These are phyloP conservation scores for Zalaria sp. DNA, from an alignment of 2,329 filamentous ascomycete genomes.

Conservation along the genomic window DNA sequence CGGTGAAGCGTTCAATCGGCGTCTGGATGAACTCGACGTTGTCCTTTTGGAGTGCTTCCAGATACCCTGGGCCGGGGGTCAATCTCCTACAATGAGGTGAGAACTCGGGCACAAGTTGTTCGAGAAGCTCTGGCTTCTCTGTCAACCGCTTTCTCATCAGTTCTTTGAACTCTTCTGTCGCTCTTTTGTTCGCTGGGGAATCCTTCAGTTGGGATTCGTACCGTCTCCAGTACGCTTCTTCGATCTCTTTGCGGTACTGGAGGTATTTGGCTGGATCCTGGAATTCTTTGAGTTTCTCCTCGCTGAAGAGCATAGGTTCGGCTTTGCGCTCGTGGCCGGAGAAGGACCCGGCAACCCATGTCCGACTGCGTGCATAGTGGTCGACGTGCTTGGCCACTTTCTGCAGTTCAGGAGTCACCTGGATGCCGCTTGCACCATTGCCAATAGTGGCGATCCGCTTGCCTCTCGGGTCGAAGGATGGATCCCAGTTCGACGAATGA, in stretches of 20 bases:
- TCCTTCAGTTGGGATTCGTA: conserved; percentile 24
- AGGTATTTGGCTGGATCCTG: conserved; percentile 48
- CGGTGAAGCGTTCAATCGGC: conserved; percentile 43
- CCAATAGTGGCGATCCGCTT: conserved; percentile 28
- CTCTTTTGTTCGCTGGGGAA: conserved; percentile 17
- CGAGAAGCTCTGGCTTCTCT: conserved; percentile 30
- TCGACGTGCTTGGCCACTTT: conserved; percentile 35
- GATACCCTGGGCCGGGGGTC: conserved; percentile 31
- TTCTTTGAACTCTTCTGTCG: conserved; percentile 4
- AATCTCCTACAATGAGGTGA: conserved; percentile 28
- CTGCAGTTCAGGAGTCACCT: conserved; percentile 34
- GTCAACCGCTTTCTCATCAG: conserved; percentile 40
- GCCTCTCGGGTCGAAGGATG: conserved; percentile 16
- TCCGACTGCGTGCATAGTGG: conserved; percentile 50
- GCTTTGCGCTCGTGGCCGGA: conserved; percentile 35
- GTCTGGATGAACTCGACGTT: conserved; percentile 36
- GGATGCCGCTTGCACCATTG: conserved; percentile 28
- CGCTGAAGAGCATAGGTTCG: conserved; percentile 39
- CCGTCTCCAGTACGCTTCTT: conserved; percentile 43
- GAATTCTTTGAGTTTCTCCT: conserved; percentile 43
- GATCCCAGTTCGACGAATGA: conserved; percentile 25
- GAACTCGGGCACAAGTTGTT: conserved; percentile 25
- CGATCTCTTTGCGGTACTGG: conserved; percentile 24
- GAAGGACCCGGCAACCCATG: conserved; percentile 54
- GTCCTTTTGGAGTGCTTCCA: conserved; percentile 12